Conservation (phyloP, 495 filamentous ascomycete species). For the Melanomma pulvis-pyrius region DNA sequence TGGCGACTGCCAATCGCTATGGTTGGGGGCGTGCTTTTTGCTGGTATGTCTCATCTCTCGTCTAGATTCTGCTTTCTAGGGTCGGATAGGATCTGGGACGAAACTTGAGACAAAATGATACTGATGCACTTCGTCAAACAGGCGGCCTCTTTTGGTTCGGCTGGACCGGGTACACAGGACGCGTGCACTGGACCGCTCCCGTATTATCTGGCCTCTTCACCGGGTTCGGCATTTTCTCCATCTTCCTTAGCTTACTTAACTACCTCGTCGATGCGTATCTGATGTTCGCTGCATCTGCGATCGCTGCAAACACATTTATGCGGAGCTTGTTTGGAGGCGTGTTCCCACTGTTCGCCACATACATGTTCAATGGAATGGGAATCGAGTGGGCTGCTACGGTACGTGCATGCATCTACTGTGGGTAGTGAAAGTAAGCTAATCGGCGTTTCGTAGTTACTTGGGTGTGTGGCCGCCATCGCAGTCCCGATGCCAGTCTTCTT, state of each 20-base stretch:
- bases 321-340: conserved; percentile 41
- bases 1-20: conserved; percentile 30
- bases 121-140: not conserved
- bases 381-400: conserved; percentile 35
- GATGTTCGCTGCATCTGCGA: conserved; percentile 40
- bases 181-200: conserved; percentile 30
- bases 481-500: conserved; percentile 29
- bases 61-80: too few relatives aligned
- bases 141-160: conserved; percentile 37
- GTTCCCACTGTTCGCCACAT: conserved; percentile 43
- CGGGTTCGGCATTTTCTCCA: conserved; percentile 33
- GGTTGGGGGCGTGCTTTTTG: conserved; percentile 24
- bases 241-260: conserved; percentile 31
- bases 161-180: conserved; percentile 27
- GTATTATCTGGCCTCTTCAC: conserved; percentile 28
- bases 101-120: too few relatives aligned
- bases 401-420: not conserved
- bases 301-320: conserved; percentile 46
- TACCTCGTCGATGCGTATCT: conserved; percentile 38
- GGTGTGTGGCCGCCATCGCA: conserved; percentile 8
- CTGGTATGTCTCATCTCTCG: conserved; percentile 6
- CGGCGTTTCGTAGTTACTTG: conserved; percentile 16
- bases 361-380: conserved; percentile 41
- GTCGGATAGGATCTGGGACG: too few relatives aligned
- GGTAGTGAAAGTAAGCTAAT: not conserved